Conservation (phyloP, 352 stramenopile genomes). For the Phytophthora colocasiae region DNA sequence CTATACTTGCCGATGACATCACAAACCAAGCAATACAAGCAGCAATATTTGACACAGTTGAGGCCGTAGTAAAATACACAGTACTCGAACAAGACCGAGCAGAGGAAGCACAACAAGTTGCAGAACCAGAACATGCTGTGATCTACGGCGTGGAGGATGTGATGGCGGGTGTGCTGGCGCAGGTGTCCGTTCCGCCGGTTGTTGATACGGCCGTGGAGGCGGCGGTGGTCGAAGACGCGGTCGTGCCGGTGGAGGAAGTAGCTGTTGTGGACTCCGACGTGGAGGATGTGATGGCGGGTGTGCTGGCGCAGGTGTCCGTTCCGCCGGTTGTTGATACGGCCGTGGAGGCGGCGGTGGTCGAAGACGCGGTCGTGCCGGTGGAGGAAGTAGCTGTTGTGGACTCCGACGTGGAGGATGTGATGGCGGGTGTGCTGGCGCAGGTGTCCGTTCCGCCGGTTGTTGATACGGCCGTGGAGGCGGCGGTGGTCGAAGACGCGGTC, state of each 20-base stretch:
- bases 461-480: neutral
- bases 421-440: too few relatives aligned
- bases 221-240: neutral
- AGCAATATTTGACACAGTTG: constrained; percentile 6
- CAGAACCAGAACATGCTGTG: too few relatives aligned
- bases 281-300: too few relatives aligned
- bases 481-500: neutral
- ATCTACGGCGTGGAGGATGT: neutral
- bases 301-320: too few relatives aligned
- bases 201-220: neutral
- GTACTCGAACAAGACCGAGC: neutral
- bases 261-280: neutral
- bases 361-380: neutral
- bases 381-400: neutral
- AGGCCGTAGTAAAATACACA: constrained; percentile 5
- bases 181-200: too few relatives aligned
- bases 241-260: neutral
- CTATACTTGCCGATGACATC: constrained; percentile 8
- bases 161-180: too few relatives aligned
- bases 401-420: neutral
- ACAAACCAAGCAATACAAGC: neutral
- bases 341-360: neutral
- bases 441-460: neutral
- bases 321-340: too few relatives aligned
- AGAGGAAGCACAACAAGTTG: too few relatives aligned